These are phyloP conservation scores for Globisporangium yorkense DNA, from an alignment of 352 stramenopile species.

Conservation along the genomic window DNA sequence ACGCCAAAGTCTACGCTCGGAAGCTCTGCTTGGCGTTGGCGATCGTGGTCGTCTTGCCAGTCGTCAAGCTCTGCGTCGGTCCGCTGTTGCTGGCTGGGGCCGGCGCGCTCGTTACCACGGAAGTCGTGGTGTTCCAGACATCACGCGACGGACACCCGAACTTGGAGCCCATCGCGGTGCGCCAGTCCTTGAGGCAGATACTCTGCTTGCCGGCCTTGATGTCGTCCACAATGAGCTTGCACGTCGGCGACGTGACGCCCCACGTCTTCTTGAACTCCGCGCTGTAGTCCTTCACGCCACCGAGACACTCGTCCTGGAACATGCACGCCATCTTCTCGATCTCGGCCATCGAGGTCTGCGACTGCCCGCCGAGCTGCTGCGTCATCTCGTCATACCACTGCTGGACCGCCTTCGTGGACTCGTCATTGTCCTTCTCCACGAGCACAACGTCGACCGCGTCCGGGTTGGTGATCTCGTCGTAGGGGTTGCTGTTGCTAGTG, in stretches of 20 bases:
- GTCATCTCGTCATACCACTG: slow-evolving; percentile 35
- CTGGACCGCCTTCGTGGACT: slow-evolving; percentile 21
- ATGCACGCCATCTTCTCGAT: slow-evolving; percentile 49
- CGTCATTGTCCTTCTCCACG: slow-evolving; percentile 12
- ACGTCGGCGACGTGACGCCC: slow-evolving; percentile 26
- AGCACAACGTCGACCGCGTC: slow-evolving; percentile 26
- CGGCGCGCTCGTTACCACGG: not conserved
- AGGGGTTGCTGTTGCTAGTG: not conserved
- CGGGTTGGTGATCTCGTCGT: not conserved
- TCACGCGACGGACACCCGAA: slow-evolving; percentile 36
- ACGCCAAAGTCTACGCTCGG: not conserved
- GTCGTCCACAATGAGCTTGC: slow-evolving; percentile 35
- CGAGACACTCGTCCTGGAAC: slow-evolving; percentile 46
- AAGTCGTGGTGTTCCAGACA: slow-evolving; percentile 5
- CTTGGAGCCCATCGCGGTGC: slow-evolving; percentile 26
- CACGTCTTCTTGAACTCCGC: slow-evolving; percentile 38
- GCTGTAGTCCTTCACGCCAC: slow-evolving; percentile 32
- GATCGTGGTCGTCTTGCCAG: not conserved
- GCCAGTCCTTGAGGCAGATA: slow-evolving; percentile 28
- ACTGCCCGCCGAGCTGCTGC: slow-evolving; percentile 23
- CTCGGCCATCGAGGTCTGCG: slow-evolving; percentile 28
- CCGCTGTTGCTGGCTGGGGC: slow-evolving; percentile 3
- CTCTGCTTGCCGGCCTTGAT: slow-evolving; percentile 30
- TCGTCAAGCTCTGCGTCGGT: slow-evolving; percentile 3
- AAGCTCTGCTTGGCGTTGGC: slow-evolving; percentile 5